Percentiles rank a stretch among this genome's conserved stretches.
These are phyloP conservation scores for Citrus inodora DNA, from an alignment of 345 rosid genomes.

Conservation along the genomic window DNA sequence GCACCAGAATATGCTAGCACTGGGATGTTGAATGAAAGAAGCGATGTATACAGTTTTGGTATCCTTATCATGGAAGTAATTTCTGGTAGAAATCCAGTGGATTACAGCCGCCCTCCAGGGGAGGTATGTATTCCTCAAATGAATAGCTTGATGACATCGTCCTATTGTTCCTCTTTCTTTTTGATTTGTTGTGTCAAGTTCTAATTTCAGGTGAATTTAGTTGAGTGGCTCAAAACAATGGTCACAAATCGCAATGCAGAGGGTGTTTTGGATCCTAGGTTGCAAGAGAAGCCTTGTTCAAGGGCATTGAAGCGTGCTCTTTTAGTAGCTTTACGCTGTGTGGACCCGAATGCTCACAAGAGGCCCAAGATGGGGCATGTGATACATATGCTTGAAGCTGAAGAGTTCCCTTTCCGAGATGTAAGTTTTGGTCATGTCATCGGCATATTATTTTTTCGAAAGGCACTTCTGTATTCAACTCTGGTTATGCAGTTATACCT, in stretches of 20 bases:
- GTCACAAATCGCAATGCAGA: slow-evolving; percentile 79
- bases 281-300: slow-evolving; percentile 72
- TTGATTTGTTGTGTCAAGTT: background rate
- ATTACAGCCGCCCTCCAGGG: slow-evolving; percentile 78
- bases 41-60: slow-evolving; percentile 93
- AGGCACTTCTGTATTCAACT: no score
- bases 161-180: background rate
- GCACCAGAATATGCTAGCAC: slow-evolving; percentile 99
- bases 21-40: slow-evolving; percentile 95
- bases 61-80: slow-evolving; percentile 90
- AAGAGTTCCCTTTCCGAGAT: slow-evolving; percentile 75
- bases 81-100: slow-evolving; percentile 95
- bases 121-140: slow-evolving; percentile 46
- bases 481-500: background rate
- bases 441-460: background rate
- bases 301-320: slow-evolving; percentile 87
- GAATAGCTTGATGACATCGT: background rate
- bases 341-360: slow-evolving; percentile 93
- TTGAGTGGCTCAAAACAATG: slow-evolving; percentile 93
- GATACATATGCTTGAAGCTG: slow-evolving; percentile 96
- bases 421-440: slow-evolving; percentile 30
- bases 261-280: slow-evolving; percentile 78
- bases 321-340: slow-evolving; percentile 85
- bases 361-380: slow-evolving; percentile 97
- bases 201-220: slow-evolving; percentile 70